These are phyloP conservation scores for Lepidium aucheri DNA, from an alignment of 345 rosid genomes.

Conservation along the genomic window DNA sequence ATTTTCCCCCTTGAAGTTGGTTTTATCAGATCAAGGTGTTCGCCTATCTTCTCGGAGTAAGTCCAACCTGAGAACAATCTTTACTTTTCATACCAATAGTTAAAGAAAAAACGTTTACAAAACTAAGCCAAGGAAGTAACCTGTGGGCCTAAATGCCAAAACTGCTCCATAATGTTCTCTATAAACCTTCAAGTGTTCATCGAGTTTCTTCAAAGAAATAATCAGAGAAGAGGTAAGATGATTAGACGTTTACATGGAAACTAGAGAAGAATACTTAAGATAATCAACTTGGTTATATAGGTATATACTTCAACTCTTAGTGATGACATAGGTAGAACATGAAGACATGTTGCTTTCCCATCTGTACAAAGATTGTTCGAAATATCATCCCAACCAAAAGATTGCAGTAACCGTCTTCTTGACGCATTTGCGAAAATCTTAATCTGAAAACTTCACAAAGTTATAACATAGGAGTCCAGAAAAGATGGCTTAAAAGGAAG, in stretches of 20 bases:
- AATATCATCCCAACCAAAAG: constrained; percentile 65
- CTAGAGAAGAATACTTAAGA: background rate
- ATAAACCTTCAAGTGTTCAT: constrained; percentile 43
- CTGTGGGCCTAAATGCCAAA: constrained; percentile 78
- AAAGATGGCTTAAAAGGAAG: background rate
- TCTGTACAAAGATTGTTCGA: constrained; percentile 45
- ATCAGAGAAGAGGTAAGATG: background rate
- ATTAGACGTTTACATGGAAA: background rate
- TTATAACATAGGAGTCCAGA: background rate
- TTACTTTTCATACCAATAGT: background rate
- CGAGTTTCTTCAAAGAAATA: constrained; percentile 33
- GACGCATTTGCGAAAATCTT: constrained; percentile 59
- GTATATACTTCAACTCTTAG: constrained; percentile 46
- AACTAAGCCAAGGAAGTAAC: constrained; percentile 16
- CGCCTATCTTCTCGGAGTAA: constrained; percentile 52
- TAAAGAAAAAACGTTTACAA: background rate
- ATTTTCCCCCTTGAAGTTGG: constrained; percentile 52
- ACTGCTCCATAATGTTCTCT: constrained; percentile 40
- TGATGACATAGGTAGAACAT: constrained; percentile 68
- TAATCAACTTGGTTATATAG: constrained; percentile 2
- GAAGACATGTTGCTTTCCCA: constrained; percentile 58
- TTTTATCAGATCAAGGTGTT: constrained; percentile 52
- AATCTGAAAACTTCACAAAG: constrained; percentile 29
- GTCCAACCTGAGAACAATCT: constrained; percentile 57
- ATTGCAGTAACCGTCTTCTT: constrained; percentile 51